These are phyloP conservation scores for Leccinum pseudoinsigne DNA, from an alignment of 1,284 basidiomycete genomes.

Conservation along the genomic window DNA sequence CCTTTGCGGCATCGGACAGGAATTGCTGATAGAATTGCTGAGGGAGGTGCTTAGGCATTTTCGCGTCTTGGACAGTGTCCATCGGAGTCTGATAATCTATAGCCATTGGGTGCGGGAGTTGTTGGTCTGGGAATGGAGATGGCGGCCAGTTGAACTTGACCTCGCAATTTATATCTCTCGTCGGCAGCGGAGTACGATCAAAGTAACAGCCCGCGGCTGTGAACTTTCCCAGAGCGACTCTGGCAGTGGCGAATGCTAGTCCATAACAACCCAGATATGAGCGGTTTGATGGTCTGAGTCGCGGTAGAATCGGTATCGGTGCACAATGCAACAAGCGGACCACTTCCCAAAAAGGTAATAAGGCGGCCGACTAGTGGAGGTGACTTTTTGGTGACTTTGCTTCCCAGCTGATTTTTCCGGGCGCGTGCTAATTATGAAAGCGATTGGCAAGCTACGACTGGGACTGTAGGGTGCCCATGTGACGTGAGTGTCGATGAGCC, in stretches of 20 bases:
- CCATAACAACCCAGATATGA: not conserved
- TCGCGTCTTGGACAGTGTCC: not conserved
- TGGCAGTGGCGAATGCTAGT: not conserved
- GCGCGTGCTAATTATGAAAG: not conserved
- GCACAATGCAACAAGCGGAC: not conserved
- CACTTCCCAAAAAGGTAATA: not conserved
- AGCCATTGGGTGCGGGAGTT: constrained; percentile 14
- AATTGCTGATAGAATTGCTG: constrained; percentile 53
- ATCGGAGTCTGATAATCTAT: constrained; percentile 1
- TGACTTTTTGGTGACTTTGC: not conserved
- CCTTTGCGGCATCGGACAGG: constrained; percentile 57
- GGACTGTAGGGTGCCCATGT: too few species aligned
- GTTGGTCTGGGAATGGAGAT: not conserved
- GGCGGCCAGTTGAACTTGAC: not conserved
- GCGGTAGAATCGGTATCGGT: not conserved
- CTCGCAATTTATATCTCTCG: constrained; percentile 10
- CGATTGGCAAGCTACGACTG: not conserved
- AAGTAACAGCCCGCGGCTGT: constrained; percentile 3
- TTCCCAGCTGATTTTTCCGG: not conserved
- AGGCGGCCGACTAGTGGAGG: not conserved
- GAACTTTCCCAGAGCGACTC: not conserved
- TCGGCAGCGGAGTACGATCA: not conserved
- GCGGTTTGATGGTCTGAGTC: not conserved
- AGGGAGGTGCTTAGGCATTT: constrained; percentile 37
- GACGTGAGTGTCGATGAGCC: not conserved